Conservation (phyloP, 768 basidiomycete species). For the Dioszegia hungarica region DNA sequence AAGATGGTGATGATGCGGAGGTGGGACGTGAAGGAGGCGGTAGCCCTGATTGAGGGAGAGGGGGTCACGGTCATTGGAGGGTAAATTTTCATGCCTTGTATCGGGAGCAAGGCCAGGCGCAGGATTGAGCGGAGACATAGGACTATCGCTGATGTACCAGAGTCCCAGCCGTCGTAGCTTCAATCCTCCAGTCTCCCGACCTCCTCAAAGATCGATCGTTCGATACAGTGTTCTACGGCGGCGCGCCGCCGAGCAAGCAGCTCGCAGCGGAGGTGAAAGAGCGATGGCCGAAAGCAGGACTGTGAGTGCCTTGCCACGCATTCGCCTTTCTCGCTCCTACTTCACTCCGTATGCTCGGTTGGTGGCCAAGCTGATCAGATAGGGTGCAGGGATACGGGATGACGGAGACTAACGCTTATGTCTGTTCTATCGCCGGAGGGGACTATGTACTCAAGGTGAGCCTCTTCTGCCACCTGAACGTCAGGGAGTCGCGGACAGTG, state of each 20-base stretch:
- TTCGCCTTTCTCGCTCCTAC: too few species aligned
- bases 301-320: constrained; percentile 27
- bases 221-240: constrained; percentile 43
- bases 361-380: background rate
- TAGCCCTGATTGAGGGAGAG: constrained; percentile 27
- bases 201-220: constrained; percentile 18
- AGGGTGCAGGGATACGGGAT: constrained; percentile 44
- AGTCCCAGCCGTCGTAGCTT: constrained; percentile 35
- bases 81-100: too few species aligned
- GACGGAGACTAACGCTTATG: constrained; percentile 44
- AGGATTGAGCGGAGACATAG: too few species aligned
- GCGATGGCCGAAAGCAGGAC: constrained; percentile 36
- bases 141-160: constrained; percentile 14
- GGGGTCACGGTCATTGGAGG: constrained; percentile 37
- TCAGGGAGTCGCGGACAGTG: background rate
- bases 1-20: constrained; percentile 34
- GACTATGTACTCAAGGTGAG: constrained; percentile 36
- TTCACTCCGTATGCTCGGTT: too few species aligned
- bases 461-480: background rate
- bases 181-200: constrained; percentile 27
- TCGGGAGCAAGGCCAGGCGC: too few species aligned
- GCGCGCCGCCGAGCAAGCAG: constrained; percentile 37
- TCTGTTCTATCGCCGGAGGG: constrained; percentile 36
- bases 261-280: constrained; percentile 33
- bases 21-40: constrained; percentile 33